These are phyloP conservation scores for Triangularia setosa DNA, from an alignment of 2,329 filamentous ascomycete species.

Conservation along the genomic window DNA sequence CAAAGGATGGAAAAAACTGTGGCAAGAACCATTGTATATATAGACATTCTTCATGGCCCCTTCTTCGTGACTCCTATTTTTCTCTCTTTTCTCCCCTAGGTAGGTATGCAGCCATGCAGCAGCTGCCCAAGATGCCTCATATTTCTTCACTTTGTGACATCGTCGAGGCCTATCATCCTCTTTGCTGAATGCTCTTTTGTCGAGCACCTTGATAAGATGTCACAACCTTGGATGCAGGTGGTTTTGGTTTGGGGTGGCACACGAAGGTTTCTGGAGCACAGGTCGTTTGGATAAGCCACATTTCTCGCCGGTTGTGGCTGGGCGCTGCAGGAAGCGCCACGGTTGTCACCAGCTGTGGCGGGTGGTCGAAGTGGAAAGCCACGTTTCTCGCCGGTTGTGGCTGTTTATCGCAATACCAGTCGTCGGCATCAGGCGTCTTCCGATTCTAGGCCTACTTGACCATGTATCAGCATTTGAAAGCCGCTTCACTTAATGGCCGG, in stretches of 20 bases:
- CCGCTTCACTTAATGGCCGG: too few species aligned
- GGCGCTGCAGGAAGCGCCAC: not conserved
- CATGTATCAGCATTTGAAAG: too few species aligned
- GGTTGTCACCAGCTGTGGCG: not conserved
- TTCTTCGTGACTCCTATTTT: not conserved
- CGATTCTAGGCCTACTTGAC: too few species aligned
- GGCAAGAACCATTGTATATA: not conserved
- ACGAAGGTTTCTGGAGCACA: not conserved
- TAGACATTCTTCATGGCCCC: not conserved
- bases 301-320: not conserved
- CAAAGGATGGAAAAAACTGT: too few species aligned
- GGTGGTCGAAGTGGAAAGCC: not conserved
- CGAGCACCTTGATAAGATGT: not conserved
- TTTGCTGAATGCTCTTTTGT: not conserved
- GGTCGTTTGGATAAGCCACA: not conserved
- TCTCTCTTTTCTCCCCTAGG: not conserved
- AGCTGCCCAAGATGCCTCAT: not conserved
- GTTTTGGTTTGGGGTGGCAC: not conserved
- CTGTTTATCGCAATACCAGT: not conserved
- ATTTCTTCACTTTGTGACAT: not conserved
- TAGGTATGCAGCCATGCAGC: not conserved
- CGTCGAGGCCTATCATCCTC: not conserved
- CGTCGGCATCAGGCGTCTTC: too few species aligned
- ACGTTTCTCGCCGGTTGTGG: not conserved
- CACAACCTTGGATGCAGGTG: not conserved